These are phyloP conservation scores for Lomentospora prolificans DNA, from an alignment of 2,329 filamentous ascomycete genomes.

Conservation along the genomic window DNA sequence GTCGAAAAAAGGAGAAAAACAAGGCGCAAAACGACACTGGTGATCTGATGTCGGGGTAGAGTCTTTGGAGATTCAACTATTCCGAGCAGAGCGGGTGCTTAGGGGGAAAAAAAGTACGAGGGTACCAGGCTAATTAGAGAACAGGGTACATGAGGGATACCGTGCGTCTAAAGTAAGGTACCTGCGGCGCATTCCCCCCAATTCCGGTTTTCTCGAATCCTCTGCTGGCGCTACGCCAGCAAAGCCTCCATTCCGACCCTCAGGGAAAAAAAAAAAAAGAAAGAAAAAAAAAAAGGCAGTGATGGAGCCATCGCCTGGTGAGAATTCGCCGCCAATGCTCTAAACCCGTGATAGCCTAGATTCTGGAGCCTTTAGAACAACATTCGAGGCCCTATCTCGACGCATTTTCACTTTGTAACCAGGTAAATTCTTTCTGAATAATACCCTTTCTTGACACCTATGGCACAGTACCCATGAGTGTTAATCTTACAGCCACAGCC, in stretches of 20 bases:
- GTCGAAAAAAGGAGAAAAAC: neutral
- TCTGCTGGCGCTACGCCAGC: neutral
- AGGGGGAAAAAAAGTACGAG: neutral
- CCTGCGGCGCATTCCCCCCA: neutral
- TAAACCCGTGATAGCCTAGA: too few species aligned
- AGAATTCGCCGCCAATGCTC: too few species aligned
- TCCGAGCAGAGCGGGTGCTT: neutral
- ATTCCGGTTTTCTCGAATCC: neutral
- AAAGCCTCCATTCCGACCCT: too few species aligned
- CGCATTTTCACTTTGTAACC: too few species aligned
- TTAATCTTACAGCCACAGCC: too few species aligned
- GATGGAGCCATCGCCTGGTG: too few species aligned
- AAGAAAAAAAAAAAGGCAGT: neutral
- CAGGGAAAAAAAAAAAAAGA: neutral
- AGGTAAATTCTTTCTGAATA: too few species aligned
- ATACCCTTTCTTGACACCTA: too few species aligned
- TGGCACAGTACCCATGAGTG: too few species aligned
- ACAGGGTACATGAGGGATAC: neutral
- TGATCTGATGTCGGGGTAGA: constrained; percentile 2
- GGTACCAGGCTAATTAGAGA: neutral
- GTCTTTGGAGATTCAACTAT: neutral
- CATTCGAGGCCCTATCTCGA: too few species aligned
- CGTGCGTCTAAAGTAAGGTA: neutral
- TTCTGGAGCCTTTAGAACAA: too few species aligned
- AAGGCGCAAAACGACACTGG: neutral